Evolutionary conservation across 2,329 filamentous ascomycete species (phyloP), one percentile per base, ranked within the genome.

Genomic region (Pyrenophora graminea): DNA sequence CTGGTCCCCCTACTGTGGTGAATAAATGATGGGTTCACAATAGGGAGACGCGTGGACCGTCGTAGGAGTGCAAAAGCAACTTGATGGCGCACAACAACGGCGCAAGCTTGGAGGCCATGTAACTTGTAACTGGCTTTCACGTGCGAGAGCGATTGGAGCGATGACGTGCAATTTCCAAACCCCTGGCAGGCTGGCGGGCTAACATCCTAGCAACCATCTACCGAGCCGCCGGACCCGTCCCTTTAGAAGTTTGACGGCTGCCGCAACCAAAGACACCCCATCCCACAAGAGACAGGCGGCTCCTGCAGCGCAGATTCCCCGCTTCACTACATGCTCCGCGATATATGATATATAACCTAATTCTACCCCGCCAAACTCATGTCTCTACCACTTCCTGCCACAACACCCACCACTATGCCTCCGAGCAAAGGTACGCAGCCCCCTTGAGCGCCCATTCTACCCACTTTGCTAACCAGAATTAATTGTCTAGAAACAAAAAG

Each of bases 401-500:
- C 70, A 42, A 65, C 69, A 39, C 66, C 70, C 51, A 70, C 58
- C 42, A 73, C 58, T 42, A 73, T 73, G 69, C 69, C 68, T 60
- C 58, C 64, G 65, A 71, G 64, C 63, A 69, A 67, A 71, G 69
- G 69, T 64, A 56, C 54, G 53, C 27, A n/a, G 17, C 47, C 38
- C 47, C 40, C 48, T 52, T 46, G 45, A 42, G 44, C 43, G 43
- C 19, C 51, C n/a, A 23, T 32, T 32, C 15, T 30, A 13, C 33
- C 13, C n/a, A 15, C 4, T 37, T 45, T 49, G 51, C 63, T 63
- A 55, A 67, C 57, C 15, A 18, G 10, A 2, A 9, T 12, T 39
- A 19, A 5, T 10, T n/a, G 4, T 12, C 31, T 58, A 74, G 85
- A 85, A 45, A 82, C 79, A 50, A 84, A 86, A 63, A 86, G 88